These are phyloP conservation scores for Boechera divaricarpa DNA, from an alignment of 345 rosid genomes.

Conservation along the genomic window DNA sequence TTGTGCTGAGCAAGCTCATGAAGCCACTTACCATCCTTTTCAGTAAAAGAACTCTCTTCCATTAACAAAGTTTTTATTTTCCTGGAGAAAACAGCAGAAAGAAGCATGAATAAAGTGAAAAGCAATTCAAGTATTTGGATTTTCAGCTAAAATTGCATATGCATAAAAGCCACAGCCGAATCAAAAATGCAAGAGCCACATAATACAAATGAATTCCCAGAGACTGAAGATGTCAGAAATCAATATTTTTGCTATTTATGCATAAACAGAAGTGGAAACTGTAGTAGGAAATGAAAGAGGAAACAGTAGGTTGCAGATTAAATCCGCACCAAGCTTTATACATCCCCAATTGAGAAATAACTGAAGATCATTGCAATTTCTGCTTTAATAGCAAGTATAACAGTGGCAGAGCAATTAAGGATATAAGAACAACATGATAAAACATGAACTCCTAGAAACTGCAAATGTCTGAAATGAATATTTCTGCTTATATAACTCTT, in stretches of 20 bases:
- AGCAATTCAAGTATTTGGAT: background rate
- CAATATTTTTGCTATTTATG: background rate
- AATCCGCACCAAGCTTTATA: background rate
- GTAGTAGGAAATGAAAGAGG: background rate
- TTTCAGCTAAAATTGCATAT: background rate
- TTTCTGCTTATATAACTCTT: background rate
- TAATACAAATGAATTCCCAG: constrained; percentile 16
- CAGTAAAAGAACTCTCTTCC: constrained; percentile 78
- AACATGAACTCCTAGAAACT: constrained; percentile 11
- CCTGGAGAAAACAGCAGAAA: constrained; percentile 52
- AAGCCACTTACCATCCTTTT: constrained; percentile 86
- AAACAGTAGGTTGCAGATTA: background rate
- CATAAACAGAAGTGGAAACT: constrained; percentile 5
- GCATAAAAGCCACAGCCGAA: background rate
- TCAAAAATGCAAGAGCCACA: constrained; percentile 16
- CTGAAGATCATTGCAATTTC: background rate
- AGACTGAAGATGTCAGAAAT: background rate
- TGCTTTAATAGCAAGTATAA: background rate
- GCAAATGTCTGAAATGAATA: constrained; percentile 1
- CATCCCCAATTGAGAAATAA: constrained; percentile 16
- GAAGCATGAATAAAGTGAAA: constrained; percentile 21
- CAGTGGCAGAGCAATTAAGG: background rate
- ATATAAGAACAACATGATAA: background rate
- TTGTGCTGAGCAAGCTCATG: constrained; percentile 83
- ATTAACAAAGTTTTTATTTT: constrained; percentile 70